Base-by-base conservation (phyloP, 345 rosid genomes). In the Cardamine resedifolia region DNA sequence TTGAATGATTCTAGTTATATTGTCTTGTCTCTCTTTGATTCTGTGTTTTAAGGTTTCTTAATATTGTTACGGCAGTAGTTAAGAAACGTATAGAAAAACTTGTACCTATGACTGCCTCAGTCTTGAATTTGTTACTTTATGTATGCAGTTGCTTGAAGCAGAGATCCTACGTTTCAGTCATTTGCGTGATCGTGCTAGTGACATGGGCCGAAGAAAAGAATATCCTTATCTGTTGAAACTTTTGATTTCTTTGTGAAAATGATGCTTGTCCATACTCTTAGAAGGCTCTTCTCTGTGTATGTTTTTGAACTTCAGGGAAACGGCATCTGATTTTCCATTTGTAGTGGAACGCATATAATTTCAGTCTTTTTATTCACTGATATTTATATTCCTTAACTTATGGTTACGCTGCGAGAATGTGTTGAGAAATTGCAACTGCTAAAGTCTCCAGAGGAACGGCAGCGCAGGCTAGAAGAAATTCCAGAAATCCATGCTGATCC, bases 131-230 rank as follows among this genome's bases (percentile, higher is more conserved):
- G 9, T 48, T 71, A 58, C 59, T 57, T 33, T 69, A 71, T 41
- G 47, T 39, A 59, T 90, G 87, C 90, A 96, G 99, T 79, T 83
- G 83, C 73, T 96, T 83, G 97, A 96, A 51, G 68, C 96, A 36
- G 99, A 96, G 88, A 85, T 86, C 68, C 70, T 88, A 56, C 94
- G 98, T 45, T 77, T 86, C 66, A 83, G 87, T 80, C 99, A 96
- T 85, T 92, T 96, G 58, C 91, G 99, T 70, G 99, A 96, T 86
- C 98, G 99, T 77, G 99, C 98, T 19, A 96, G 99, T 82, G 99
- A 96, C 55, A 72, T 81, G 84, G 99, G 99, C 24, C 90, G 78
- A 27, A 85, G 95, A 74, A 96, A 96, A 80, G 95, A 92, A 92
- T 96, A 96, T 96, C 99, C 99, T 96, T 91, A 75, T 10, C 78